Percentiles rank a stretch among this genome's conserved stretches.
phyloP scores from a whole-genome alignment of 2,329 filamentous ascomycete genomes.

The Celoporthe dispersa region DNA sequence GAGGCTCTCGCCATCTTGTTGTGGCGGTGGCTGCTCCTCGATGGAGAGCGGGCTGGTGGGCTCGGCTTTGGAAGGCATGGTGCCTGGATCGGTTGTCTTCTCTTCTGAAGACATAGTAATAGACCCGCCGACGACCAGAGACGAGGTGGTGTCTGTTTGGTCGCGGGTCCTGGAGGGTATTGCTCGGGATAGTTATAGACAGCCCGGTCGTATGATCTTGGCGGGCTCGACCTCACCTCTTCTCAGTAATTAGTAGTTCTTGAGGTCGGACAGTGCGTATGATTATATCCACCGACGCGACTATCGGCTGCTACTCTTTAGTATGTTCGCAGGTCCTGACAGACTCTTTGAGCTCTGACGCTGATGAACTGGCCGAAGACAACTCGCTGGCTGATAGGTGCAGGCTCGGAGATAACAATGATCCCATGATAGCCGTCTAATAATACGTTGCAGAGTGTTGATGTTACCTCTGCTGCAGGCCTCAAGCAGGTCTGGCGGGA shows the following conservation, averaged over 20 bases:
- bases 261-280: not conserved
- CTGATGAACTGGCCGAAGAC: not conserved
- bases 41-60: not conserved
- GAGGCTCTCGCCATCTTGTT: not conserved
- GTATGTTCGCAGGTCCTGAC: no score
- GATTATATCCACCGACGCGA: not conserved
- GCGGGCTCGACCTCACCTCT: no score
- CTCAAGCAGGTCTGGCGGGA: not conserved
- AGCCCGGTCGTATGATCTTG: not conserved
- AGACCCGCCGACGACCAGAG: not conserved
- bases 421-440: no score
- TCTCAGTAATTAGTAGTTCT: not conserved
- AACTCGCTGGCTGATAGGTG: not conserved
- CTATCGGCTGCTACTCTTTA: not conserved
- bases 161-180: not conserved
- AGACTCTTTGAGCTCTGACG: no score
- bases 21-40: not conserved
- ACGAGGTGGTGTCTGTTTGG: not conserved
- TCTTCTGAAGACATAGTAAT: not conserved
- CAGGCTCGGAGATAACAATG: no score
- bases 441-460: not conserved
- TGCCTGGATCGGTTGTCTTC: not conserved
- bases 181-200: not conserved
- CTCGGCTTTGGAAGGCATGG: not conserved
- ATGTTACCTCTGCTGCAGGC: not conserved